A percentile compares a stretch with the other conserved stretches of the same genome.
phyloP scores from a whole-genome alignment of 257 asterid genomes.

The Solanum microdontum region DNA sequence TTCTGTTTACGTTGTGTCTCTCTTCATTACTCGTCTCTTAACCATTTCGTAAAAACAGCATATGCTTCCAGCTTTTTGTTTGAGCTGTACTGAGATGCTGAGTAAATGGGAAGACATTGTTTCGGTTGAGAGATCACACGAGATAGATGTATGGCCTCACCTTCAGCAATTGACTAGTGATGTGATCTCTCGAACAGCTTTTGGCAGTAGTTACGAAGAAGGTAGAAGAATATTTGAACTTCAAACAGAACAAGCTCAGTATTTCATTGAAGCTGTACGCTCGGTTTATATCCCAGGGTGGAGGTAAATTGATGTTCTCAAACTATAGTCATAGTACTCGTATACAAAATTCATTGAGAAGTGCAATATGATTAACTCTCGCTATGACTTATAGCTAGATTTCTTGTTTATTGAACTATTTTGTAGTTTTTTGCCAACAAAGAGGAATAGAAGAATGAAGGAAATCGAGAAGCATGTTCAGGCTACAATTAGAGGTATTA shows the following conservation, averaged over 20 bases:
- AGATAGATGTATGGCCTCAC: conserved; percentile 28
- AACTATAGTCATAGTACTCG: not conserved
- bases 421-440: conserved; percentile 20
- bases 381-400: not conserved
- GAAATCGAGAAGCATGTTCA: conserved; percentile 3
- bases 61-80: conserved; percentile 34
- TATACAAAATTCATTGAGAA: too few species aligned
- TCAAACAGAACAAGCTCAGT: conserved; percentile 7
- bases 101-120: not conserved
- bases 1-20: not conserved
- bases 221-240: conserved; percentile 34
- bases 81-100: conserved; percentile 27
- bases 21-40: not conserved
- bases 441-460: conserved; percentile 18
- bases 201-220: conserved; percentile 39
- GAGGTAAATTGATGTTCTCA: not conserved
- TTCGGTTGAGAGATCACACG: not conserved
- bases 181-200: conserved; percentile 37
- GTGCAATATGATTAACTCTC: fast-evolving
- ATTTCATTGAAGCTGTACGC: not conserved
- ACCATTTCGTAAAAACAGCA: conserved; percentile 3
- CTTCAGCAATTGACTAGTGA: conserved; percentile 19
- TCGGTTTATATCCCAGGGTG: conserved; percentile 8
- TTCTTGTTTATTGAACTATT: not conserved
- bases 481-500: conserved; percentile 9